Conservation (phyloP, 2,329 filamentous ascomycete species). For the Neurospora sp. region DNA sequence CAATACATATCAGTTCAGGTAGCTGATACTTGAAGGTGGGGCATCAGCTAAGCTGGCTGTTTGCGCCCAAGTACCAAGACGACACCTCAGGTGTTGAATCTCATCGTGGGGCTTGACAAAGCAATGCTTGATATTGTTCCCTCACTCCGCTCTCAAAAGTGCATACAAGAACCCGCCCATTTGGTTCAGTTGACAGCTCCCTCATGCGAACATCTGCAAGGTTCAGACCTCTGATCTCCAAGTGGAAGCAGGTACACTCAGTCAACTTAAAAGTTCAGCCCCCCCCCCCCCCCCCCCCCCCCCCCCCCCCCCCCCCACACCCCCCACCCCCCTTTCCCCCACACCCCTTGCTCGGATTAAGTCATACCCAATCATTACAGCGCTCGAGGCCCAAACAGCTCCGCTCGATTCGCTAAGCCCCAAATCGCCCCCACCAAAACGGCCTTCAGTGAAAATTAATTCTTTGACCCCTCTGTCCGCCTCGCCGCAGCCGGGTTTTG, state of each 20-base stretch:
- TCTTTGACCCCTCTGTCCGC: conserved; percentile 17
- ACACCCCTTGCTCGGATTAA: not conserved
- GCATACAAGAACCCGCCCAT: not conserved
- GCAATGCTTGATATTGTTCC: not conserved
- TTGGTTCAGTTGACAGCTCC: not conserved
- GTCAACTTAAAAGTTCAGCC: not conserved
- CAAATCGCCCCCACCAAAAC: conserved; percentile 21
- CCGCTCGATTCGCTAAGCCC: conserved; percentile 14
- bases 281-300: no score
- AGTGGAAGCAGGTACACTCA: not conserved
- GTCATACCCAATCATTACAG: conserved; percentile 3
- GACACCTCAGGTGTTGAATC: not conserved
- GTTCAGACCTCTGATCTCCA: not conserved
- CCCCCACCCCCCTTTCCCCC: no score
- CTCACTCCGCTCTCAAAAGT: not conserved
- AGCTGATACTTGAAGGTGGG: not conserved
- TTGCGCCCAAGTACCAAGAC: not conserved
- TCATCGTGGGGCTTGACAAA: not conserved
- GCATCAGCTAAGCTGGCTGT: not conserved
- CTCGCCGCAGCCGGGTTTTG: conserved; percentile 11
- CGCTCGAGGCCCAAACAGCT: conserved; percentile 1
- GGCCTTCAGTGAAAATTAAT: conserved; percentile 20
- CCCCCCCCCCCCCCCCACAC: no score
- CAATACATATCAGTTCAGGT: not conserved
- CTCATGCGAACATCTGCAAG: not conserved